Conservation (phyloP, 257 asterid genomes). For the Voacanga thouarsii region DNA sequence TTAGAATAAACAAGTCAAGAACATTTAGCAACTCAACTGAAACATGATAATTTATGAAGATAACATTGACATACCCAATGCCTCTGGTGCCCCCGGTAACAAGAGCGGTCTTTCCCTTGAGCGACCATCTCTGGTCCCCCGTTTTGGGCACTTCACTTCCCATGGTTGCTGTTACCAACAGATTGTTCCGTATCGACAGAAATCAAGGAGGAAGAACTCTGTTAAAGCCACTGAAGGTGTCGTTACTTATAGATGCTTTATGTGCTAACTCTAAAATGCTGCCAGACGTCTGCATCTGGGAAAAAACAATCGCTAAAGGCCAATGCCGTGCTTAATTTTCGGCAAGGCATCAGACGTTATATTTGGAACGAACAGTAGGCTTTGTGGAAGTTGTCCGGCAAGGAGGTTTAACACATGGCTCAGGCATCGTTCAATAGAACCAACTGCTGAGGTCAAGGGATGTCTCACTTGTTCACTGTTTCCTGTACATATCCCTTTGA, state of each 20-base stretch:
- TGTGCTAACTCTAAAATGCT: not conserved
- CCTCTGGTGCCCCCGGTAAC: conserved; percentile 47
- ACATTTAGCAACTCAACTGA: not conserved
- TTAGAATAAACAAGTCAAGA: not conserved
- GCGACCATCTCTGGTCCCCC: conserved; percentile 46
- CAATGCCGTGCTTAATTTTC: not conserved
- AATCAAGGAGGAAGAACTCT: not conserved
- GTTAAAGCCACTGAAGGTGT: too few relatives aligned
- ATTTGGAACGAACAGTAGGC: not conserved
- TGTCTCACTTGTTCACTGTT: not conserved
- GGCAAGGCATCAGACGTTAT: not conserved
- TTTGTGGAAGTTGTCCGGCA: not conserved
- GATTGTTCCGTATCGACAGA: not conserved
- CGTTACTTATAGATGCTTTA: not conserved
- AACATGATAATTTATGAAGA: not conserved
- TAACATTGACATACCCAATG: conserved; percentile 29
- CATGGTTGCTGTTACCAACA: not conserved
- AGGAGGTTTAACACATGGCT: not conserved
- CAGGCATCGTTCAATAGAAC: not conserved
- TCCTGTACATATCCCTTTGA: not conserved
- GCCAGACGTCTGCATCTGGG: not conserved
- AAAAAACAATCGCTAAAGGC: not conserved
- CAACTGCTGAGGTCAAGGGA: not conserved
- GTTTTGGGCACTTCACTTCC: conserved; percentile 5
- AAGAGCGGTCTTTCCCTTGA: conserved; percentile 35